Evolutionary conservation across 2,329 filamentous ascomycete species (phyloP), one percentile per base, ranked within the genome.

Genomic region (Mollisia scopiformis): DNA sequence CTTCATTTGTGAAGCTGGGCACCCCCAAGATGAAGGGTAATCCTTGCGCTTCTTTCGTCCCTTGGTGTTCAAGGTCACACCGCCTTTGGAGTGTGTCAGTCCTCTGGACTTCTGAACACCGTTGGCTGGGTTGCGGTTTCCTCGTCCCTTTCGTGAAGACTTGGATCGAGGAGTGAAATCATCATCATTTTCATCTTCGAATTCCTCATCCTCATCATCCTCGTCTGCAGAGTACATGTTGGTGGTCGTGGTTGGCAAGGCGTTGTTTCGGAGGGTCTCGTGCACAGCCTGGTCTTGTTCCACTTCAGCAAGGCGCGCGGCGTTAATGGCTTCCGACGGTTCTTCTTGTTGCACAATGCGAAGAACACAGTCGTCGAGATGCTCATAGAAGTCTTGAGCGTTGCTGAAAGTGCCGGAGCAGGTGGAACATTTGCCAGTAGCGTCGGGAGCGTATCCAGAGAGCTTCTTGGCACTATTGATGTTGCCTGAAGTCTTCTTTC

Each of bases 301-400:
- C 14, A 89, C 84, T 72, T 88, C 83, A 53, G 87, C 85, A 41
- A 91, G 78, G 55, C 87, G 85, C 71, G 84, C 83, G 1, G 85
- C 86, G 71, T 90, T 90, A 77, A 89, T 85, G 19, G 85, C 85
- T 77, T 89, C 87, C 27, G 85, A 82, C 3, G 87, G 87, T 66
- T 90, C 88, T 73, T 89, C 87, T 74, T 89, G 86, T 74, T 90
- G 87, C 27, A 90, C 88, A 69, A 89, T 89, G 73, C 86, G 85
- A 66, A 90, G 78, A 62, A 90, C 88, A 72, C 88, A 90, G 77
- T 90, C 87, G 70, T 90, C 94, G 67, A 97, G 81, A 81, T 98
- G 94, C 79, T 98, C 94, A 75, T 98, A 97, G 78, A 97, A 97
- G 72, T 97, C 94, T 76, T 98, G 94, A 2, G 94, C 92, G 62